Evolutionary conservation across 768 basidiomycete species (phyloP).

Genomic region (Serendipita sp.): DNA sequence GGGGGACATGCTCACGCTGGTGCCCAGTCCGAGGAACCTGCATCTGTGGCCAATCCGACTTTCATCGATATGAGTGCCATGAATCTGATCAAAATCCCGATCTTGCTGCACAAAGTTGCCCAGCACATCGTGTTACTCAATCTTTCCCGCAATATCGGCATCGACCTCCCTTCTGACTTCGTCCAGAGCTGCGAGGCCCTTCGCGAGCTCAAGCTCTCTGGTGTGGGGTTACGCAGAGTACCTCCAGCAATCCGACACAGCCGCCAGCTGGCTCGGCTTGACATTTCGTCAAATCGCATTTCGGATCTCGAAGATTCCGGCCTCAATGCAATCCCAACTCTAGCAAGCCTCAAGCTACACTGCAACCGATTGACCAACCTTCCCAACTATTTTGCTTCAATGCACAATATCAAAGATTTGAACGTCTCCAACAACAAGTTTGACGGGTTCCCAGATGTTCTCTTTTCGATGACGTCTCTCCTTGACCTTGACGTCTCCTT

Average conservation of each 20-base stretch:
- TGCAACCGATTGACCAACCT: conserved; percentile 85
- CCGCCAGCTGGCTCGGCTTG: conserved; percentile 55
- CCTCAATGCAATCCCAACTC: conserved; percentile 56
- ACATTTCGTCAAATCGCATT: conserved; percentile 85
- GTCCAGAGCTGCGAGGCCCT: conserved; percentile 74
- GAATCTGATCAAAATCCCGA: conserved; percentile 74
- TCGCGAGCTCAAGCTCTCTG: conserved; percentile 68
- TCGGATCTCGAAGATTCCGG: conserved; percentile 73
- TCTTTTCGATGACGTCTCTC: conserved; percentile 57
- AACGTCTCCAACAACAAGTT: conserved; percentile 98
- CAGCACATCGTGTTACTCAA: conserved; percentile 71
- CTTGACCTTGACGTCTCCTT: conserved; percentile 86
- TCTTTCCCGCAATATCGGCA: conserved; percentile 85
- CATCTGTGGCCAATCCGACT: not conserved
- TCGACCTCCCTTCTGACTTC: conserved; percentile 93
- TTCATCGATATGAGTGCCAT: conserved; percentile 52
- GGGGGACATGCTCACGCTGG: not conserved
- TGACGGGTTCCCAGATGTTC: conserved; percentile 49
- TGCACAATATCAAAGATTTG: conserved; percentile 53
- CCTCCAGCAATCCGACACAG: conserved; percentile 71
- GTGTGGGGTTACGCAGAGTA: conserved; percentile 90
- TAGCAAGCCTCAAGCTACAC: conserved; percentile 57
- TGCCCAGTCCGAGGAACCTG: not conserved
- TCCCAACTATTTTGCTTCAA: conserved; percentile 67
- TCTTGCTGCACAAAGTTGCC: conserved; percentile 69